These are phyloP conservation scores for Penicillium sp. DNA, from an alignment of 2,329 filamentous ascomycete genomes.

Conservation along the genomic window DNA sequence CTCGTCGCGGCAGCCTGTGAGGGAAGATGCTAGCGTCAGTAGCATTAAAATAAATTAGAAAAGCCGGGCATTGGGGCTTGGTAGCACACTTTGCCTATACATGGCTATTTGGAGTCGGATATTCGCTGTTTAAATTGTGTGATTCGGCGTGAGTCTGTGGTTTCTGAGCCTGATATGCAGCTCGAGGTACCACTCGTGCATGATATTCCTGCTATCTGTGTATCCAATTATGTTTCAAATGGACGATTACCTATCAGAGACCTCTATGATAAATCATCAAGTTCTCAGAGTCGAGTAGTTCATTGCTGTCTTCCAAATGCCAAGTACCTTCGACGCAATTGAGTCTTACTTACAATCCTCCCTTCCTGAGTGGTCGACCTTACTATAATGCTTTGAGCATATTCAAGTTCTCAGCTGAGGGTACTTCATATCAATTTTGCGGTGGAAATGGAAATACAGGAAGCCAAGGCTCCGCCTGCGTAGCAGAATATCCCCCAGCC, in stretches of 20 bases:
- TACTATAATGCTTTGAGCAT: background rate
- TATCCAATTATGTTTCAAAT: background rate
- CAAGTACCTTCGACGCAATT: background rate
- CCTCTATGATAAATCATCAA: background rate
- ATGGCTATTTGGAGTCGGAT: background rate
- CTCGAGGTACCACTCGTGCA: background rate
- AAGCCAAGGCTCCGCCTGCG: conserved; percentile 19
- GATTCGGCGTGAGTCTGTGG: background rate
- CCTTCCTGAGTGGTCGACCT: background rate
- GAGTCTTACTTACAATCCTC: no score
- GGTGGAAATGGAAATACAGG: conserved; percentile 23
- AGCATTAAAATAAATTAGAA: background rate
- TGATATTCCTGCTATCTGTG: background rate
- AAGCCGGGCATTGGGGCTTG: background rate
- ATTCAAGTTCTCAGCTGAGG: background rate
- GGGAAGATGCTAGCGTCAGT: background rate
- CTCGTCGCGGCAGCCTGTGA: conserved; percentile 54
- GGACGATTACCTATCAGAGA: background rate
- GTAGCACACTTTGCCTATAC: background rate
- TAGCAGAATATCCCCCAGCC: conserved; percentile 19
- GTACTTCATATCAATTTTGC: conserved; percentile 7
- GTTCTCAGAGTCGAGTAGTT: background rate
- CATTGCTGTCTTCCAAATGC: background rate
- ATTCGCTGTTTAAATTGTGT: background rate
- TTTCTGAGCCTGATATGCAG: background rate